These are phyloP conservation scores for Corchorus capsularis DNA, from an alignment of 345 rosid species.

Conservation along the genomic window DNA sequence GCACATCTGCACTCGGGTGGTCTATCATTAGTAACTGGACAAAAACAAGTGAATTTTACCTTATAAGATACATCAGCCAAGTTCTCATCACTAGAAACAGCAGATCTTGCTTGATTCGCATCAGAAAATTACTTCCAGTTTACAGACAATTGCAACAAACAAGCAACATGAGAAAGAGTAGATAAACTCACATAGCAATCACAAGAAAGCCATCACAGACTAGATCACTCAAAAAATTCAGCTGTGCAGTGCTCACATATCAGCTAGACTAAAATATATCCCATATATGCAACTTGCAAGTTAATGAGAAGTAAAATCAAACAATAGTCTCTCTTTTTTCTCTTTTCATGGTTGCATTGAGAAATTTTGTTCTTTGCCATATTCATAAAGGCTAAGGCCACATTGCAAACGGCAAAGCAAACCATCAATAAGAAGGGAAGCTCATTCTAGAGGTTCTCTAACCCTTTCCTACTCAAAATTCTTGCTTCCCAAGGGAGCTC, in stretches of 20 bases:
- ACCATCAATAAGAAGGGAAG: background rate
- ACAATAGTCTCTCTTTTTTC: background rate
- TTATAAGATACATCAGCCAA: background rate
- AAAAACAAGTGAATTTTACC: slow-evolving; percentile 14
- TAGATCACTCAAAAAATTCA: background rate
- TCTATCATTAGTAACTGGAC: slow-evolving; percentile 52
- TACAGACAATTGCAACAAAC: background rate
- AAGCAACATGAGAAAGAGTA: background rate
- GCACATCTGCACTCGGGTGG: slow-evolving; percentile 85
- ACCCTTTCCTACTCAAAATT: background rate
- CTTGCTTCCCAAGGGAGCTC: background rate
- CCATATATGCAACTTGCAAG: background rate
- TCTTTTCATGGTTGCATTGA: slow-evolving; percentile 2
- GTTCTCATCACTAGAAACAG: background rate
- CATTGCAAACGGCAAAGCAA: background rate
- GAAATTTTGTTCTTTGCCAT: background rate
- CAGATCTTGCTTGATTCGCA: background rate
- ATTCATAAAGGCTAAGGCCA: background rate
- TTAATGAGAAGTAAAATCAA: background rate
- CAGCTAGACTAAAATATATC: background rate
- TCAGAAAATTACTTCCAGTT: background rate
- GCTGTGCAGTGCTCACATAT: background rate
- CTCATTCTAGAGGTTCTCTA: too few relatives aligned
- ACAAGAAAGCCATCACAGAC: background rate
- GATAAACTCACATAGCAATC: background rate